Conservation (phyloP, 2,329 filamentous ascomycete genomes). For the Penicillium sp. region DNA sequence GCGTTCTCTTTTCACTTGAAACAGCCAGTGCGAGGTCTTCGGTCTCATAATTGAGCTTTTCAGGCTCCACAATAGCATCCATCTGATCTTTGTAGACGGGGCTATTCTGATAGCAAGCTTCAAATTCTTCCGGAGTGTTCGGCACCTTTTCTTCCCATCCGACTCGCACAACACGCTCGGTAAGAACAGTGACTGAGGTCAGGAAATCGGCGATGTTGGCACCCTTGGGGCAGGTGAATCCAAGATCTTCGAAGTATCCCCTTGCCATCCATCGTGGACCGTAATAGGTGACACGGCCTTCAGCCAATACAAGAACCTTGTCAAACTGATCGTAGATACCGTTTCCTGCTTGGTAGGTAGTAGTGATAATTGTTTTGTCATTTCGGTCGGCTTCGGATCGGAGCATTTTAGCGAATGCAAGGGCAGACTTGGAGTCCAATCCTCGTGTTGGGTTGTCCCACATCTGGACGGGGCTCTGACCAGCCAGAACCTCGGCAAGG, state of each 20-base stretch:
- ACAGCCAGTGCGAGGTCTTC: slow-evolving; percentile 33
- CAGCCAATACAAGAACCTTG: slow-evolving; percentile 67
- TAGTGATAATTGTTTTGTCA: slow-evolving; percentile 60
- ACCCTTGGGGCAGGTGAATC: slow-evolving; percentile 62
- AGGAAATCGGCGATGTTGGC: slow-evolving; percentile 67
- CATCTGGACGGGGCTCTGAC: slow-evolving; percentile 57
- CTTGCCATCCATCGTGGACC: slow-evolving; percentile 59
- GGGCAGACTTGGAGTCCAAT: slow-evolving; percentile 64
- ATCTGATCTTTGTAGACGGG: slow-evolving; percentile 54
- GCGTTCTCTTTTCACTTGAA: slow-evolving; percentile 31
- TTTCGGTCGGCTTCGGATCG: slow-evolving; percentile 62
- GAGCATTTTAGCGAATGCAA: slow-evolving; percentile 60
- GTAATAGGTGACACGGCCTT: slow-evolving; percentile 65
- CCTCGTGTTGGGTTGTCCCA: slow-evolving; percentile 69
- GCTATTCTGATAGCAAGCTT: slow-evolving; percentile 53
- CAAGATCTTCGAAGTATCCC: slow-evolving; percentile 64
- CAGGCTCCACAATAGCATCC: slow-evolving; percentile 42
- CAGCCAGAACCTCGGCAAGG: slow-evolving; percentile 60
- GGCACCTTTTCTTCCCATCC: slow-evolving; percentile 35
- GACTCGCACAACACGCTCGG: slow-evolving; percentile 44
- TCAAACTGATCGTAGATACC: slow-evolving; percentile 69
- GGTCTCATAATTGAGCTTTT: slow-evolving; percentile 31
- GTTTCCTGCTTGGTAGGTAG: slow-evolving; percentile 69
- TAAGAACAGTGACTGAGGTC: slow-evolving; percentile 62
- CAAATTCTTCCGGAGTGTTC: slow-evolving; percentile 45